Evolutionary conservation across 1,284 basidiomycete species (phyloP).

Genomic region (Chalciporus sp.): DNA sequence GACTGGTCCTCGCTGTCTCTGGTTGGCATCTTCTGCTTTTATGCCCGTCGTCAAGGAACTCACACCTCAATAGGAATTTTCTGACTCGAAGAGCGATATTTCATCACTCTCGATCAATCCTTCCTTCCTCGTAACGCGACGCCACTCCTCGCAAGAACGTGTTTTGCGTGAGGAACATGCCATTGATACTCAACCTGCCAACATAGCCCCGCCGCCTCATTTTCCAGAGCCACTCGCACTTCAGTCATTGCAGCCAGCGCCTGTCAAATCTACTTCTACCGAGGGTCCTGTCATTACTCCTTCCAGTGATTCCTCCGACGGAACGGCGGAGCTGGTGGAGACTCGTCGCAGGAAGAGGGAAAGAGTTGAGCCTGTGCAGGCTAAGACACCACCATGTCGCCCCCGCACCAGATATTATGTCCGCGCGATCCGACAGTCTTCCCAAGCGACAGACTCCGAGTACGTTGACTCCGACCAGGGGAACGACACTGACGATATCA

Average conservation of each 20-base stretch:
- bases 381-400: neutral
- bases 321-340: neutral
- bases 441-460: neutral
- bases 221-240: neutral
- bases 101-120: neutral
- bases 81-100: neutral
- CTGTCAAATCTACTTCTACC: neutral
- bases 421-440: neutral
- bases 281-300: neutral
- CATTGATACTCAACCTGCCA: neutral
- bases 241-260: neutral
- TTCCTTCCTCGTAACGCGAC: neutral
- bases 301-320: constrained; percentile 13
- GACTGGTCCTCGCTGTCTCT: neutral
- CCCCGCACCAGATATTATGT: neutral
- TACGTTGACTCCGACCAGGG: constrained; percentile 1
- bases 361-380: neutral
- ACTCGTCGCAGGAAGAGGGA: neutral
- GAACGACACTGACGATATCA: neutral
- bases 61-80: neutral
- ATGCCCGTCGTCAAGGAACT: neutral
- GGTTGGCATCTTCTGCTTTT: neutral
- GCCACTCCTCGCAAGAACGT: neutral
- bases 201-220: neutral
- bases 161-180: neutral